phyloP scores from a whole-genome alignment of 352 stramenopile species.

The Nothophytophthora sp. region DNA sequence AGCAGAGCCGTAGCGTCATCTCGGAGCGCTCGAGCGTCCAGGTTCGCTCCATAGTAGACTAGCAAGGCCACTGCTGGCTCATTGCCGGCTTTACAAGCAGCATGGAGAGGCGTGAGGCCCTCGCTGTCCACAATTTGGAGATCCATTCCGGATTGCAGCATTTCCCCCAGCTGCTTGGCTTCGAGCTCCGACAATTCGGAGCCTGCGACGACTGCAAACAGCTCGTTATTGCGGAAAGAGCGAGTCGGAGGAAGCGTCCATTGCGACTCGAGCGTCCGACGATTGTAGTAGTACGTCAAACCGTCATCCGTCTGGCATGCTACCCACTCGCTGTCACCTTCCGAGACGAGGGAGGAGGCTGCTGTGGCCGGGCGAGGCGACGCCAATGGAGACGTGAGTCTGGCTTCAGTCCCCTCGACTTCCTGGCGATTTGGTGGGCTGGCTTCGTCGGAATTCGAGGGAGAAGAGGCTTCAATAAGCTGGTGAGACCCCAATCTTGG shows the following conservation, averaged over 20 bases:
- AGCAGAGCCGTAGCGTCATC: conserved; percentile 43
- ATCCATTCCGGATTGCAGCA: conserved; percentile 38
- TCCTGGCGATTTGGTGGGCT: not conserved
- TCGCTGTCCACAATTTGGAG: conserved; percentile 32
- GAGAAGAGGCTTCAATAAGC: conserved; percentile 9
- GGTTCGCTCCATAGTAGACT: conserved; percentile 48
- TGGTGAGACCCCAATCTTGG: conserved; percentile 14
- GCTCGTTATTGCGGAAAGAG: conserved; percentile 7
- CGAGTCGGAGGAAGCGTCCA: conserved; percentile 43
- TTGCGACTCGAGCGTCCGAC: conserved; percentile 50
- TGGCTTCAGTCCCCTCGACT: conserved; percentile 10
- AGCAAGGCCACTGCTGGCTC: conserved; percentile 35
- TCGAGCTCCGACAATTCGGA: conserved; percentile 23
- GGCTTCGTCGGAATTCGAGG: conserved; percentile 1
- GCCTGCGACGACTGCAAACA: conserved; percentile 28
- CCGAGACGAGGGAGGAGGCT: not conserved
- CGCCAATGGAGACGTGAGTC: not conserved
- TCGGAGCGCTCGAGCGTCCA: conserved; percentile 20
- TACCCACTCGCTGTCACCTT: conserved; percentile 38
- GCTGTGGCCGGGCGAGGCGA: not conserved
- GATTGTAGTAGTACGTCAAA: conserved; percentile 77
- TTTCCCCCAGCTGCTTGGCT: conserved; percentile 27
- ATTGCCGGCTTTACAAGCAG: conserved; percentile 55
- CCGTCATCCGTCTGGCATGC: conserved; percentile 47
- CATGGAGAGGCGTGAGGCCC: conserved; percentile 47